Evolutionary conservation across 2,329 filamentous ascomycete genomes (phyloP), one percentile per base, ranked within the genome.

Genomic region (Chaetomiaceae sp.): DNA sequence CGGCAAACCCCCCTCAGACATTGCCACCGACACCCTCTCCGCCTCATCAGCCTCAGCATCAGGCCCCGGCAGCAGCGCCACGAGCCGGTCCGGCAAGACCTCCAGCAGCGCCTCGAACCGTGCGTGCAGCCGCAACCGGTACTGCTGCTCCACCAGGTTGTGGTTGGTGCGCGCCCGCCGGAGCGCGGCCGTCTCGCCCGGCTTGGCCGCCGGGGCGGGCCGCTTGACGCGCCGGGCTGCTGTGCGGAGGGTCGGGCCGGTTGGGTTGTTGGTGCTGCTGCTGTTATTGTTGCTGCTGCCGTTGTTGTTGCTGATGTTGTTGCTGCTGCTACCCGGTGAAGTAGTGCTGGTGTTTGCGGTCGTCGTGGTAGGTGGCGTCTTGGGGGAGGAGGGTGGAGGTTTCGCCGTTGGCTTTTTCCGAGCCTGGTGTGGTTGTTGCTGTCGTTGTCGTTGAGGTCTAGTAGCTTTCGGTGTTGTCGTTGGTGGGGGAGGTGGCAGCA

Each of bases 71-170:
- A 16, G 7, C 35, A n/a, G 14, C 16, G 6, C 34, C 40, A 12
- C 2, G 10, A 44, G 17, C 17, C 37, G 21, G 17, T 42, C 23
- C 2, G 54, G 53, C 13, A 61, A 48, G 10, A 48, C 52, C 1
- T 55, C 48, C 20, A 60, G 45, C 6, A 61, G 48, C 16, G 30
- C 46, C 39, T 60, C 58, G 42, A 60, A 61, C 12, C 52, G 35
- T 8, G 42, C 44, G 44, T 58, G 55, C n/a, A 61, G 47, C 21
- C 59, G 55, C 16, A 48, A 49, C 3, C 59, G 59, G 41, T 61
- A 60, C 30, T 60, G 49, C 50, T 60, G 55, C 35, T 61, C 59
- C 2, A 60, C 58, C 10, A 49, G 31, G 42, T 60, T 61, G 48
- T 61, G 59, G 42, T 48, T 59, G 19, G 55, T 46, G 13, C 59